phyloP scores from a whole-genome alignment of 2,329 filamentous ascomycete species.

The Pseudogymnoascus sp. region DNA sequence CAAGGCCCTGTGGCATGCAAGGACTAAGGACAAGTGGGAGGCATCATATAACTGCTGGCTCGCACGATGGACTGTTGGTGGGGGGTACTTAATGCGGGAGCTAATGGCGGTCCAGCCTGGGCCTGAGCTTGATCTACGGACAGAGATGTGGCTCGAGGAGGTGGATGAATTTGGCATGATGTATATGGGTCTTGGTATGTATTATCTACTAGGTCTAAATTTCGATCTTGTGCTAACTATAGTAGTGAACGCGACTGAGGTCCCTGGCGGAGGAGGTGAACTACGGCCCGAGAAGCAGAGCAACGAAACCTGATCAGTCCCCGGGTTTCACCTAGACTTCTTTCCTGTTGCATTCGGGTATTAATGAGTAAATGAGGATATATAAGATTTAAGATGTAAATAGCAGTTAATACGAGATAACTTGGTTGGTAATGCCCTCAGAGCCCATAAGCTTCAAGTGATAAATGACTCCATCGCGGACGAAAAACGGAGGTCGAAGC shows the following conservation, averaged over 20 bases:
- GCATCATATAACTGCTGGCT: slow-evolving; percentile 29
- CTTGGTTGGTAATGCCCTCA: not conserved
- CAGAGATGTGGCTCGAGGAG: slow-evolving; percentile 36
- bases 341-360: not conserved
- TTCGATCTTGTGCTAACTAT: not conserved
- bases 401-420: not conserved
- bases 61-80: slow-evolving; percentile 27
- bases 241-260: slow-evolving; percentile 3
- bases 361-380: not conserved
- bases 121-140: slow-evolving; percentile 26
- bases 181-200: slow-evolving; percentile 32
- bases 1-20: slow-evolving; percentile 34
- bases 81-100: slow-evolving; percentile 27
- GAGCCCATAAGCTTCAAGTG: not conserved
- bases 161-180: slow-evolving; percentile 36
- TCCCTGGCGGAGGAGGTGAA: not conserved
- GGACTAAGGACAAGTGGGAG: slow-evolving; percentile 29
- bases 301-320: not conserved
- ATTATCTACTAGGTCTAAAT: not conserved
- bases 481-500: not conserved
- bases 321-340: not conserved
- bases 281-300: not conserved
- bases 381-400: not conserved
- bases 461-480: not conserved
- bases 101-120: slow-evolving; percentile 27